Evolutionary conservation across 73 alveolate species (phyloP).

Genomic region (Durusdinium trenchii): DNA sequence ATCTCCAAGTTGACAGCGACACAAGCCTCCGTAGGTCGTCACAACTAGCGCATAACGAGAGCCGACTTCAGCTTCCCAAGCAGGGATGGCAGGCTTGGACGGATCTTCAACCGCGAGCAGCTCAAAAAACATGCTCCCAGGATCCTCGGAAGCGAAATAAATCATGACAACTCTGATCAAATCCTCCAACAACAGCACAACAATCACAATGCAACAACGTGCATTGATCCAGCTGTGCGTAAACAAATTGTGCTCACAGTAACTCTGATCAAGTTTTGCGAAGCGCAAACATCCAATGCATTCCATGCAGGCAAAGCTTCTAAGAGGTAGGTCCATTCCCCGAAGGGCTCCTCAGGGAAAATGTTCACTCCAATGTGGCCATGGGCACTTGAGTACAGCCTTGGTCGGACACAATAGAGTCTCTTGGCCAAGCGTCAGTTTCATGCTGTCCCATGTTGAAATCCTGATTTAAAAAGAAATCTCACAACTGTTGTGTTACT

Average conservation of each 20-base stretch:
- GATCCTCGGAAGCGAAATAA: constrained; percentile 7
- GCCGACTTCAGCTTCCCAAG: constrained; percentile 86
- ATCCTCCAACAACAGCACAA: background rate
- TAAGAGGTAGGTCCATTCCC: constrained; percentile 60
- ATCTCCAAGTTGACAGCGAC: constrained; percentile 56
- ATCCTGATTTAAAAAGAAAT: no score
- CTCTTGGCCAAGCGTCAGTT: no score
- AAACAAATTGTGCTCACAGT: background rate
- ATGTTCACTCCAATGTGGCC: constrained; percentile 42
- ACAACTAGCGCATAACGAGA: constrained; percentile 40
- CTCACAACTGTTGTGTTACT: no score
- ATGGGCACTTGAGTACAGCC: constrained; percentile 25
- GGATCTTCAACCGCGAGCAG: background rate
- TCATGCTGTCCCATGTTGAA: no score
- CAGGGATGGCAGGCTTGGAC: constrained; percentile 9
- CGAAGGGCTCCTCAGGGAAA: constrained; percentile 72
- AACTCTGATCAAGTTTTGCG: background rate
- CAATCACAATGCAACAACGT: background rate
- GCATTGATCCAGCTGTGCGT: background rate
- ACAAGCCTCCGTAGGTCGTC: constrained; percentile 48
- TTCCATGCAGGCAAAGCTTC: background rate
- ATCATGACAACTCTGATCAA: background rate
- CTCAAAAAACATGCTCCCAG: constrained; percentile 89
- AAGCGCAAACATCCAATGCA: background rate
- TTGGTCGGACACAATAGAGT: no score